Conservation (phyloP, 2,329 filamentous ascomycete species). For the Ascosphaera pollenicola region DNA sequence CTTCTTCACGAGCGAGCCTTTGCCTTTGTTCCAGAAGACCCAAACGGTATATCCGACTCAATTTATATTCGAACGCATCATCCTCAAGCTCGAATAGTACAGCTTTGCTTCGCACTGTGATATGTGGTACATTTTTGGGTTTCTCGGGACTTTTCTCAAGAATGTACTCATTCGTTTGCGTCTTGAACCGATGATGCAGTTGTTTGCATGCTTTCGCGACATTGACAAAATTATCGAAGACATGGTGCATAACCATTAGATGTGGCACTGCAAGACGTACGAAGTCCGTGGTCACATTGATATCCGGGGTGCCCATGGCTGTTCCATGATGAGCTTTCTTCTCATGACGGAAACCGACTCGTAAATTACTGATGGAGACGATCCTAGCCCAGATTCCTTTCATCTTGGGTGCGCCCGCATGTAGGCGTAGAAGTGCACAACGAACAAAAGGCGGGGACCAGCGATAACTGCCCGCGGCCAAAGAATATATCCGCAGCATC, state of each 20-base stretch:
- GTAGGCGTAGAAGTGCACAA: conserved; percentile 59
- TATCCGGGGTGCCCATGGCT: conserved; percentile 50
- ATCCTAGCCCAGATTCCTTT: conserved; percentile 68
- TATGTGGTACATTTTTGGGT: conserved; percentile 66
- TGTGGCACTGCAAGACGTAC: conserved; percentile 77
- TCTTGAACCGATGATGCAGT: conserved; percentile 79
- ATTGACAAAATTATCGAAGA: conserved; percentile 88
- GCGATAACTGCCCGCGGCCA: conserved; percentile 66
- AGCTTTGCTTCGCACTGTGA: conserved; percentile 61
- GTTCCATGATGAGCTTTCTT: conserved; percentile 43
- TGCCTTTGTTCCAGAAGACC: conserved; percentile 80
- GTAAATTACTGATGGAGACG: conserved; percentile 58
- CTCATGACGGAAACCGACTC: conserved; percentile 59
- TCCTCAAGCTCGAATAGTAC: conserved; percentile 87
- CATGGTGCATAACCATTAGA: conserved; percentile 67
- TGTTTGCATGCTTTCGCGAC: conserved; percentile 71
- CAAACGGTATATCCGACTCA: conserved; percentile 79
- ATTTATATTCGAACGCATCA: conserved; percentile 91
- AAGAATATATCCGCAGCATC: conserved; percentile 68
- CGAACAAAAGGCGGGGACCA: conserved; percentile 69
- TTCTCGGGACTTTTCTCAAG: conserved; percentile 66
- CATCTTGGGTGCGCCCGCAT: conserved; percentile 69
- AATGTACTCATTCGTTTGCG: conserved; percentile 70
- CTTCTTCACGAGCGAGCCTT: conserved; percentile 69
- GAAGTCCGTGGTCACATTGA: conserved; percentile 68